Evolutionary conservation across 768 basidiomycete species (phyloP).

Genomic region (Serendipita sp.): DNA sequence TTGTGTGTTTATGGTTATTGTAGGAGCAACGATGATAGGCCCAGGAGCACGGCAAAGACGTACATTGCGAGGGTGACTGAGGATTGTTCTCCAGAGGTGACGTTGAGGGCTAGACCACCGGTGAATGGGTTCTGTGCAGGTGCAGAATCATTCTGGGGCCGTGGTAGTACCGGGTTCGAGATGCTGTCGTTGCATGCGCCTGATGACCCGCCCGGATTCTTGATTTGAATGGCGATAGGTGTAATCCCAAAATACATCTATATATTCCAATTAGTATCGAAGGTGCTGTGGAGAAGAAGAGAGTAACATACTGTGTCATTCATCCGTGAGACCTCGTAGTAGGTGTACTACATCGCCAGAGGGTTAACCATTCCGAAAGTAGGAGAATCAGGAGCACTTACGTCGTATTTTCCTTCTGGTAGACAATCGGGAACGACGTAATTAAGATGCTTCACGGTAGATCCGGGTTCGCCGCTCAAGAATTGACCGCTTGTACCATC

Average conservation of each 20-base stretch:
- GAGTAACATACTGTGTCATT: slow-evolving; percentile 15
- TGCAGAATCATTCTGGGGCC: slow-evolving; percentile 3
- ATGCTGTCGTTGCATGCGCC: background rate
- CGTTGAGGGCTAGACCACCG: background rate
- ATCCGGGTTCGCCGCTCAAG: slow-evolving; percentile 25
- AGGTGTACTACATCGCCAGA: slow-evolving; percentile 24
- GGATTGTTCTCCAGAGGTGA: background rate
- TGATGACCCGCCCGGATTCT: background rate
- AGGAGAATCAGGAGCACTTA: slow-evolving; percentile 14
- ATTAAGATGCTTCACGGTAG: slow-evolving; percentile 26
- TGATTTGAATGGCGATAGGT: background rate
- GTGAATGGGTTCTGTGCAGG: slow-evolving; percentile 6
- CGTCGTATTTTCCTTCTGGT: slow-evolving; percentile 28
- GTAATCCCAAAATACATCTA: slow-evolving; percentile 1
- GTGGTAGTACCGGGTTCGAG: background rate
- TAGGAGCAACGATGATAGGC: too few species aligned
- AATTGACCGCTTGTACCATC: slow-evolving; percentile 19
- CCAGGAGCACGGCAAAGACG: background rate
- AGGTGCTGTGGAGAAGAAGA: background rate
- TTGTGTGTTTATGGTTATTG: too few species aligned
- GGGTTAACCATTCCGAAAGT: background rate
- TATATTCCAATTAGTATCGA: background rate
- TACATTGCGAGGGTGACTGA: background rate
- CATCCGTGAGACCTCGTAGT: slow-evolving; percentile 28
- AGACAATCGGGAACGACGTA: slow-evolving; percentile 29